Evolutionary conservation across 2,329 filamentous ascomycete genomes (phyloP).

Genomic region (Nigrospora sphaerica): DNA sequence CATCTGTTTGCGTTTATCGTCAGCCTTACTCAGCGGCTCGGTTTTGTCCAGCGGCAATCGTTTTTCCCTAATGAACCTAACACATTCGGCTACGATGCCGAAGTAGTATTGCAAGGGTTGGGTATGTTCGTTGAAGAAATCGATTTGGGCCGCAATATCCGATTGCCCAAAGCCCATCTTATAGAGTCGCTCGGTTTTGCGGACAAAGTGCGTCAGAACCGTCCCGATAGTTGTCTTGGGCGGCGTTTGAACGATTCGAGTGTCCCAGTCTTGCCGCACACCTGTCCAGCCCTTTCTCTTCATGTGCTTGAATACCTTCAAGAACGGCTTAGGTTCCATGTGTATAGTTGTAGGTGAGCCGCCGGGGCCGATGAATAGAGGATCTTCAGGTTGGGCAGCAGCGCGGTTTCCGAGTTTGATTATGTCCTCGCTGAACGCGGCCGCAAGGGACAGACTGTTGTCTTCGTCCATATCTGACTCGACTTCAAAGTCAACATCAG

Average conservation of each 20-base stretch:
- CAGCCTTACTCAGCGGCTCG: constrained; percentile 1
- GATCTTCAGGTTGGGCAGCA: constrained; percentile 3
- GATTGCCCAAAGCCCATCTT: constrained; percentile 10
- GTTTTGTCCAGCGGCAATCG: constrained; percentile 4
- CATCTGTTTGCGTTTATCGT: constrained; percentile 9
- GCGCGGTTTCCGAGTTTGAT: constrained; percentile 10
- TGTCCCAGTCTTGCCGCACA: constrained; percentile 10
- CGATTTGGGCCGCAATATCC: constrained; percentile 13
- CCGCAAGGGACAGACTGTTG: constrained; percentile 7
- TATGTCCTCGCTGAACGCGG: constrained; percentile 16
- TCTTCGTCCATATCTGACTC: constrained; percentile 7
- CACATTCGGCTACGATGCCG: constrained; percentile 9
- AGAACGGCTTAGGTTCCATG: constrained; percentile 9
- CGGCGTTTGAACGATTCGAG: constrained; percentile 5
- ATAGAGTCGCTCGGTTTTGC: constrained; percentile 16
- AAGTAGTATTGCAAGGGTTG: constrained; percentile 17
- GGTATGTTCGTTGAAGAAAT: constrained; percentile 14
- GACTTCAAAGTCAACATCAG: constrained; percentile 4
- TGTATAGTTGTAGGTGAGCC: constrained; percentile 11
- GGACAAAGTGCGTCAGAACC: constrained; percentile 10
- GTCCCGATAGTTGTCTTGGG: constrained; percentile 10
- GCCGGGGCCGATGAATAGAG: constrained; percentile 10
- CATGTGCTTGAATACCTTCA: constrained; percentile 11
- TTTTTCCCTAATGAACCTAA: constrained; percentile 13
- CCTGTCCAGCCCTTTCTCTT: constrained; percentile 12